A percentile compares a stretch with the other conserved stretches of the same genome.
phyloP scores from a whole-genome alignment of 1,284 basidiomycete genomes.

The Porodaedalea pini region DNA sequence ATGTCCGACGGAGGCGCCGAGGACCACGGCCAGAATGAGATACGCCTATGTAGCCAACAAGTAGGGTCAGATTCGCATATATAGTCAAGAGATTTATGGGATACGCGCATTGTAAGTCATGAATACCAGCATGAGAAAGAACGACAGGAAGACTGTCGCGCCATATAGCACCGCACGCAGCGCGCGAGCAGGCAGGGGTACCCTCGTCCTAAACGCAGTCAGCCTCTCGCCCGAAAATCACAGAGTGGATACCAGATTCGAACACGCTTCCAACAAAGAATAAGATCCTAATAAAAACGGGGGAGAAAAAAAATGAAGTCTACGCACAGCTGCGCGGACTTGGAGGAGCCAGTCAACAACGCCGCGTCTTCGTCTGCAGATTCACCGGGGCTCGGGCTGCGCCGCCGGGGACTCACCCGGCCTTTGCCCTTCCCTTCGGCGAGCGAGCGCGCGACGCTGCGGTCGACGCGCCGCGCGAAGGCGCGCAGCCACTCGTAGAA shows the following conservation, averaged over 20 bases:
- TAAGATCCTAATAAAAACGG: too few relatives aligned
- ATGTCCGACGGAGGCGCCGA: slow-evolving; percentile 70
- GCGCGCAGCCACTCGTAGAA: slow-evolving; percentile 71
- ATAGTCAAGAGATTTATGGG: not conserved
- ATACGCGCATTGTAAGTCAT: slow-evolving; percentile 81
- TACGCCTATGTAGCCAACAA: slow-evolving; percentile 54
- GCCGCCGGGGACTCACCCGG: slow-evolving; percentile 29
- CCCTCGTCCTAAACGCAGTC: slow-evolving; percentile 36
- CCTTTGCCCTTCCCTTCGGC: slow-evolving; percentile 42
- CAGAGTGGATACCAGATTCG: too few relatives aligned
- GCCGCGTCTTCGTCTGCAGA: slow-evolving; percentile 48
- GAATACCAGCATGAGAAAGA: slow-evolving; percentile 85
- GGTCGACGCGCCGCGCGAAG: slow-evolving; percentile 56
- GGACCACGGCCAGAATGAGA: slow-evolving; percentile 67
- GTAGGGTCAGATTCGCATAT: not conserved
- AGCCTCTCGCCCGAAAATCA: too few relatives aligned
- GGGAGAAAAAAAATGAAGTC: not conserved
- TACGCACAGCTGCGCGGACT: slow-evolving; percentile 18
- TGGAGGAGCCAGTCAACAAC: slow-evolving; percentile 46
- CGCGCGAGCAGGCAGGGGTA: slow-evolving; percentile 50
- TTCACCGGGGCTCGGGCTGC: slow-evolving; percentile 36
- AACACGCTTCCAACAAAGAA: too few relatives aligned
- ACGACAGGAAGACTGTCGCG: slow-evolving; percentile 64
- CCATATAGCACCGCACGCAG: slow-evolving; percentile 66
- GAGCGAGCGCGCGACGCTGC: slow-evolving; percentile 49